Evolutionary conservation across 352 stramenopile genomes (phyloP), one percentile per base, ranked within the genome.

Genomic region (Globisporangium abappressorium): DNA sequence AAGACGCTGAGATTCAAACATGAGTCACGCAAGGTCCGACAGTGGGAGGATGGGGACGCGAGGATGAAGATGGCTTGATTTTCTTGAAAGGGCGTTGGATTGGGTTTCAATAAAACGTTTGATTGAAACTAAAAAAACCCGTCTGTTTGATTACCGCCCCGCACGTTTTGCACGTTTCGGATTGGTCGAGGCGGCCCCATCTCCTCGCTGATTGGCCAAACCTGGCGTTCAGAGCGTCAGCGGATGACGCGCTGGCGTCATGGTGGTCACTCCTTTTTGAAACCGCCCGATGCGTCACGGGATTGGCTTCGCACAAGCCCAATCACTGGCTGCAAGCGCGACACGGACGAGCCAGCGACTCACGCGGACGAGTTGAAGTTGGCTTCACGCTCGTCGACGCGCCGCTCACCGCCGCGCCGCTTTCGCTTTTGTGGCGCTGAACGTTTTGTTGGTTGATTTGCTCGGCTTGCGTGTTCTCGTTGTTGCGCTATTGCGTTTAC

Each of bases 31-130:
- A 41, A 41, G 34, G 34, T 41, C 34, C 36, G 36, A 43, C 36
- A 43, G 36, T 43, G 36, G 36, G 36, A 43, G 36, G 7, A 36
- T 36, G 33, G 8, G 33, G 33, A 5, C 8, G 33, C 4, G 34
- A 38, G 34, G 34, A 43, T 43, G 36, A 1, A 55, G 34, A 56
- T 54, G 38, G 59, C 24, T 55, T 46, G 38, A 46, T 46, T 46
- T 43, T 43, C 11, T 41, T 8, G 34, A 34, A 34, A 34, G 30
- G 30, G 30, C 34, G 34, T 41, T 36, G 33, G 5, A 36, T 36
- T 36, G 0, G 14, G 11, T 15, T 41, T 57, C 51, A 76, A 71
- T 68, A 43, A 15, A 70, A 76, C 71, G 71, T 72, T 70, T 41
- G 43, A 65, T 71, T 65, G 30, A 12, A 33, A 15, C 41, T 11